Evolutionary conservation across 805 yeast species (phyloP).

Genomic region (Candida caryicola): DNA sequence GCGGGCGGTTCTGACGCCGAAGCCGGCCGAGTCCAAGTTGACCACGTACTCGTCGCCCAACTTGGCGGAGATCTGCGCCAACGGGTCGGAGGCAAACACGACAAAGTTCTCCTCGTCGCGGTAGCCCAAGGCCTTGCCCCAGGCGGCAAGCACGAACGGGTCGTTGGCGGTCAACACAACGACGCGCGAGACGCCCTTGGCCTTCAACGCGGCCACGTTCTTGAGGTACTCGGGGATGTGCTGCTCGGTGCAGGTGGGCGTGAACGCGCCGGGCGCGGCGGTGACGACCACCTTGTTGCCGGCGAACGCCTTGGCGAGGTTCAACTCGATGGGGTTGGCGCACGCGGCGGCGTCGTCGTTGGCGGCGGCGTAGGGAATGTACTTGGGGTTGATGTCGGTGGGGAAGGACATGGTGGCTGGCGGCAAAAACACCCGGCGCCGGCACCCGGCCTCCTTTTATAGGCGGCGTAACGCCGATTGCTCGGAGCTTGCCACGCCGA

Average conservation of each 20-base stretch:
- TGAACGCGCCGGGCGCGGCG: conserved; percentile 84
- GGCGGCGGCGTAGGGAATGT: conserved; percentile 41
- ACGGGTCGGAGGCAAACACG: conserved; percentile 66
- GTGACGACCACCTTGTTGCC: conserved; percentile 65
- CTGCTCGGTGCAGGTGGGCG: conserved; percentile 73
- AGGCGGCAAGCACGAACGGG: conserved; percentile 67
- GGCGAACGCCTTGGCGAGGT: conserved; percentile 28
- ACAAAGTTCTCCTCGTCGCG: conserved; percentile 32
- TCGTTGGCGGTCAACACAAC: conserved; percentile 66
- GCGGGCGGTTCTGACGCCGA: conserved; percentile 63
- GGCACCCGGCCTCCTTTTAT: not conserved
- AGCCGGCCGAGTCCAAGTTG: conserved; percentile 52
- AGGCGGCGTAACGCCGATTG: too few relatives aligned
- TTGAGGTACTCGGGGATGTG: conserved; percentile 69
- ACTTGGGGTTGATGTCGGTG: conserved; percentile 33
- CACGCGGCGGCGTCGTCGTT: conserved; percentile 38
- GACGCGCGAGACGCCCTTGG: conserved; percentile 61
- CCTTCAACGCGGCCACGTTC: conserved; percentile 47
- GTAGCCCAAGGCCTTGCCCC: conserved; percentile 56
- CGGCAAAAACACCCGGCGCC: too few relatives aligned
- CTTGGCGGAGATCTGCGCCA: conserved; percentile 53
- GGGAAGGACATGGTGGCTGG: conserved; percentile 37
- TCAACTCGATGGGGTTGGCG: conserved; percentile 34
- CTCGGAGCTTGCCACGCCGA: too few relatives aligned
- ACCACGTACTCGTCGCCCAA: conserved; percentile 52